A percentile compares a stretch with the other conserved stretches of the same genome.
Evolutionary conservation across 495 filamentous ascomycete genomes (phyloP).

Genomic region (Articulospora tetracladia): DNA sequence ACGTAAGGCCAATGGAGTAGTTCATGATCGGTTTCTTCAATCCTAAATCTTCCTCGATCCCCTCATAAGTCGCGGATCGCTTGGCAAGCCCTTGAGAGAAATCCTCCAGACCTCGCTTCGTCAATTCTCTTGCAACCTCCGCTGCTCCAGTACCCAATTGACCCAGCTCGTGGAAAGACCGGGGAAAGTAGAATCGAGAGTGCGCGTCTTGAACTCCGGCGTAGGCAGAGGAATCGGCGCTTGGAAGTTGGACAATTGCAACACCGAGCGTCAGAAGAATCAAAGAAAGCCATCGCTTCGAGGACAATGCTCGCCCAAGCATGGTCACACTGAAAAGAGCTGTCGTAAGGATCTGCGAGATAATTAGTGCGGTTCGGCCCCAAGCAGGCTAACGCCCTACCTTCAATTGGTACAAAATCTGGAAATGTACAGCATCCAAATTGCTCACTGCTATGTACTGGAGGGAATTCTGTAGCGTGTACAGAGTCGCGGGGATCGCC

Average conservation of each 20-base stretch:
- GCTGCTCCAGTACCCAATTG: constrained; percentile 38
- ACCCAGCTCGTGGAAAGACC: constrained; percentile 62
- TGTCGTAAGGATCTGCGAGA: constrained; percentile 66
- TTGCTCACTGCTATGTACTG: constrained; percentile 93
- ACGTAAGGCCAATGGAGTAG: constrained; percentile 68
- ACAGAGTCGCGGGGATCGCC: constrained; percentile 82
- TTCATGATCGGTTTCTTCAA: constrained; percentile 64
- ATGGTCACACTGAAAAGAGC: constrained; percentile 83
- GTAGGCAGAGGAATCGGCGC: constrained; percentile 36
- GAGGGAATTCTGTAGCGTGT: constrained; percentile 85
- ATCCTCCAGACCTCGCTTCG: constrained; percentile 38
- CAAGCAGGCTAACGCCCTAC: constrained; percentile 17
- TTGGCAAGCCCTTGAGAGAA: constrained; percentile 50
- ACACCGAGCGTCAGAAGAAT: constrained; percentile 80
- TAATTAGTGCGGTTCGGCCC: constrained; percentile 4
- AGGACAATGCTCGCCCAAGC: constrained; percentile 63
- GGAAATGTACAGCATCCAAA: constrained; percentile 85
- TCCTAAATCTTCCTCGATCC: constrained; percentile 78
- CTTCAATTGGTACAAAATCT: constrained; percentile 89
- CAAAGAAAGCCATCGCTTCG: constrained; percentile 74
- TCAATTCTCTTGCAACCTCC: constrained; percentile 45
- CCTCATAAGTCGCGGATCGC: constrained; percentile 94
- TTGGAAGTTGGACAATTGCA: constrained; percentile 80
- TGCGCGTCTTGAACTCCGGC: constrained; percentile 31
- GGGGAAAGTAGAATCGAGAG: constrained; percentile 62